Evolutionary conservation across 2,329 filamentous ascomycete genomes (phyloP).

Genomic region (Aspergillus sojae): DNA sequence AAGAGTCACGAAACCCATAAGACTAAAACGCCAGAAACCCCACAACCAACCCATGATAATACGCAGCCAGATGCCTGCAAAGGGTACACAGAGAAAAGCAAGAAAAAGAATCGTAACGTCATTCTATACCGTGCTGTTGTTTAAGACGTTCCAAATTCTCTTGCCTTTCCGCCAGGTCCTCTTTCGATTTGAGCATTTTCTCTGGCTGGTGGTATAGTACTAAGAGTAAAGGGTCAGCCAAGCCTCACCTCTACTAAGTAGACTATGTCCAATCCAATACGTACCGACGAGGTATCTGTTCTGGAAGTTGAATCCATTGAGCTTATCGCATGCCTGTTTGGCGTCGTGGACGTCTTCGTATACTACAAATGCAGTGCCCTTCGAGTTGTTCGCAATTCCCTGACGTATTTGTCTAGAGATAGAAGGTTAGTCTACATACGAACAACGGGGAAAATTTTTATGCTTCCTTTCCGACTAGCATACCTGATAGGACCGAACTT

Average conservation of each 20-base stretch:
- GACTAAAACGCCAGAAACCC: conserved; percentile 45
- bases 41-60: conserved; percentile 39
- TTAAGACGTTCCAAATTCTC: conserved; percentile 98
- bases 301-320: conserved; percentile 99
- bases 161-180: conserved; percentile 89
- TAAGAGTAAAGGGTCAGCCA: conserved; percentile 20
- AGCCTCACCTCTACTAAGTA: not conserved
- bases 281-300: conserved; percentile 96
- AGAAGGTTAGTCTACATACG: conserved; percentile 7
- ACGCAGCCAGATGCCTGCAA: conserved; percentile 38
- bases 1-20: conserved; percentile 36
- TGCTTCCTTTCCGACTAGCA: conserved; percentile 35
- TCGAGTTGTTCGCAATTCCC: conserved; percentile 95
- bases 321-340: conserved; percentile 97
- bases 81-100: conserved; percentile 34
- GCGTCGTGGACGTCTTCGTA: conserved; percentile 99
- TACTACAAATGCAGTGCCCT: conserved; percentile 97
- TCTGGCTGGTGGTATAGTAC: conserved; percentile 78
- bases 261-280: conserved; percentile 41
- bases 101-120: conserved; percentile 50
- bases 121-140: conserved; percentile 97
- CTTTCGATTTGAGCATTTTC: conserved; percentile 83
- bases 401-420: conserved; percentile 88
- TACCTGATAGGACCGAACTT: conserved; percentile 96
- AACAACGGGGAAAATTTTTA: not conserved